Conservation (phyloP, 2,329 filamentous ascomycete species). For the Huntiella abstrusa region DNA sequence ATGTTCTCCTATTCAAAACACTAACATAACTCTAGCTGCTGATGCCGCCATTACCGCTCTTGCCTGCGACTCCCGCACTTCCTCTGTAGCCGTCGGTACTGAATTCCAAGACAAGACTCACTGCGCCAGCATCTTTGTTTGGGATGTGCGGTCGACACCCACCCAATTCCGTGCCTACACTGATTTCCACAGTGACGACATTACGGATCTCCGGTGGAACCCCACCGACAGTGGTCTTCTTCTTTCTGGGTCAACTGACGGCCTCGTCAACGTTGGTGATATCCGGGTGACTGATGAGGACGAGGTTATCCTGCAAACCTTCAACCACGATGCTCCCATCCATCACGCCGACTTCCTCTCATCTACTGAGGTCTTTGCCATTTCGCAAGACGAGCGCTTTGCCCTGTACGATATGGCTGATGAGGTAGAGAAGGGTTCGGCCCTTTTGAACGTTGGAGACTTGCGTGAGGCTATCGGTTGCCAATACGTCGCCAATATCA, state of each 20-base stretch:
- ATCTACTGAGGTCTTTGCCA: constrained; percentile 44
- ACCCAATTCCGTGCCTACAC: constrained; percentile 34
- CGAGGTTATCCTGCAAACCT: constrained; percentile 56
- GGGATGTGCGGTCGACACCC: constrained; percentile 32
- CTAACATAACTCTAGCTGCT: constrained; percentile 4
- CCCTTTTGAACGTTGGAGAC: constrained; percentile 45
- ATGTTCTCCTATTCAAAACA: background rate
- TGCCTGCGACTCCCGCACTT: constrained; percentile 36
- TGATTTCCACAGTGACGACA: constrained; percentile 49
- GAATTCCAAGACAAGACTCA: constrained; percentile 47
- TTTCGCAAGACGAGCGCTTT: constrained; percentile 63
- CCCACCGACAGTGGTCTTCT: constrained; percentile 40
- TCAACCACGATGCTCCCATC: constrained; percentile 59
- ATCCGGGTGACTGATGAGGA: constrained; percentile 53
- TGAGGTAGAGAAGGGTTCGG: constrained; percentile 37
- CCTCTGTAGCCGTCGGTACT: constrained; percentile 51
- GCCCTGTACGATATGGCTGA: constrained; percentile 54
- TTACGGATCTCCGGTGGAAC: constrained; percentile 42
- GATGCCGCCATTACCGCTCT: constrained; percentile 41
- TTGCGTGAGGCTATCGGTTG: constrained; percentile 45
- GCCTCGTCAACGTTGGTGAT: constrained; percentile 61
- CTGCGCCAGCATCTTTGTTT: constrained; percentile 40
- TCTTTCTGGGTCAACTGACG: constrained; percentile 62
- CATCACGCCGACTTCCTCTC: constrained; percentile 57
- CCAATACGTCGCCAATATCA: constrained; percentile 55